phyloP scores from a whole-genome alignment of 345 rosid species.

The Rhodamnia rubescens region DNA sequence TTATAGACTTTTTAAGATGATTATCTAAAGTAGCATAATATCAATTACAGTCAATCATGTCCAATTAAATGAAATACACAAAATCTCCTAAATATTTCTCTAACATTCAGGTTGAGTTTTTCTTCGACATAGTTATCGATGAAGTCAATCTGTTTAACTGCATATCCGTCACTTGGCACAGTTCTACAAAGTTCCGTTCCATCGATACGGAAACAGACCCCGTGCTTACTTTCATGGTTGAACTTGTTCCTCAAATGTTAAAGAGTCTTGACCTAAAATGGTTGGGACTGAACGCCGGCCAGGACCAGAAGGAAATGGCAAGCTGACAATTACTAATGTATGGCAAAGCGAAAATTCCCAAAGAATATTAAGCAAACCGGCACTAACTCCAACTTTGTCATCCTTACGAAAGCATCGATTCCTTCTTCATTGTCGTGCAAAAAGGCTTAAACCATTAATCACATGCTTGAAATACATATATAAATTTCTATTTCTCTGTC shows the following conservation, averaged over 20 bases:
- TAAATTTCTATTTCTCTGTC: background rate
- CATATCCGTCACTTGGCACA: background rate
- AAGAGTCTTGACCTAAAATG: background rate
- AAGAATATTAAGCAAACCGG: background rate
- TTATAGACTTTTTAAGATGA: background rate
- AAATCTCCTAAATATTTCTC: background rate
- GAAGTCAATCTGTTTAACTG: background rate
- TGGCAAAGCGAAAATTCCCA: background rate
- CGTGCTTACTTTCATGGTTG: background rate
- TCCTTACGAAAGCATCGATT: background rate
- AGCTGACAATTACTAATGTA: background rate
- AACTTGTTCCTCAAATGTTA: background rate
- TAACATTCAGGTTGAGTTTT: background rate
- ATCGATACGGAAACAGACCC: background rate
- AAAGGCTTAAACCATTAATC: background rate
- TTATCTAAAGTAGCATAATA: background rate
- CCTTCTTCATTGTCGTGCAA: background rate
- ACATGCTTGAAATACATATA: background rate
- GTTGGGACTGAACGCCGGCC: background rate
- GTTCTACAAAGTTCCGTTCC: rapidly evolving
- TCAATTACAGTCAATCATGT: background rate
- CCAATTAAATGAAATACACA: background rate
- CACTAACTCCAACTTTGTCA: background rate
- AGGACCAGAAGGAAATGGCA: background rate
- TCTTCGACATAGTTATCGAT: background rate